Percentiles rank a stretch among this genome's conserved stretches.
phyloP scores from a whole-genome alignment of 768 basidiomycete genomes.

The Termitomyces sp. region DNA sequence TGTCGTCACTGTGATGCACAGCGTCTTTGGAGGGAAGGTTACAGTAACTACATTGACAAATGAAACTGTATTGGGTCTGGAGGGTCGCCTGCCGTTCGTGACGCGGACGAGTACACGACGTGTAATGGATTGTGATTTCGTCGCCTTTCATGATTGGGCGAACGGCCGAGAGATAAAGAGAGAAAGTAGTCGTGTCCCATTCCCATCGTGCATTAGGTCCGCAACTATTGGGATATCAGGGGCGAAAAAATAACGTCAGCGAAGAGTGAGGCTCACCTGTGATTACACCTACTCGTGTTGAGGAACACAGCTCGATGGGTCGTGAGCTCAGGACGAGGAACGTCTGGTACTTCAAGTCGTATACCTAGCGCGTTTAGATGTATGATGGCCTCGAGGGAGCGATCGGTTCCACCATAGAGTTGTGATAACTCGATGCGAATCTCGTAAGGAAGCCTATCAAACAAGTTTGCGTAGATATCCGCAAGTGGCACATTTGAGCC shows the following conservation, averaged over 20 bases:
- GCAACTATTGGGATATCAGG: conserved; percentile 26
- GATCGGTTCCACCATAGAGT: conserved; percentile 10
- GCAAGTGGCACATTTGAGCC: conserved; percentile 26
- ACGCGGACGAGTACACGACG: conserved; percentile 23
- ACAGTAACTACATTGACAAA: conserved; percentile 32
- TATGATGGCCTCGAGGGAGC: conserved; percentile 27
- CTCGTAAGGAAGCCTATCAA: conserved; percentile 25
- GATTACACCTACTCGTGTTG: conserved; percentile 36
- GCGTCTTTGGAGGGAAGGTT: conserved; percentile 13
- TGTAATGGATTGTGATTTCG: conserved; percentile 39
- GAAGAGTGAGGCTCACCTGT: conserved; percentile 32
- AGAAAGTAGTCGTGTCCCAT: conserved; percentile 34
- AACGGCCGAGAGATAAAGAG: conserved; percentile 32
- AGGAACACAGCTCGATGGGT: conserved; percentile 37
- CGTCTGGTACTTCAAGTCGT: conserved; percentile 26
- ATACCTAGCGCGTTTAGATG: conserved; percentile 33
- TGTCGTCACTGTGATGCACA: conserved; percentile 26
- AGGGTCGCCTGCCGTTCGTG: conserved; percentile 23
- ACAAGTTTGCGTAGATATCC: conserved; percentile 32
- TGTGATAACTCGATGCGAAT: conserved; percentile 24
- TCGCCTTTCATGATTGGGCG: conserved; percentile 32
- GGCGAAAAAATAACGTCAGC: neutral
- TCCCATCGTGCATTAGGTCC: conserved; percentile 37
- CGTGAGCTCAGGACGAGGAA: conserved; percentile 22
- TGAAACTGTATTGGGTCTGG: conserved; percentile 27